Evolutionary conservation across 2,329 filamentous ascomycete genomes (phyloP).

Genomic region (Metarhizium rileyi): DNA sequence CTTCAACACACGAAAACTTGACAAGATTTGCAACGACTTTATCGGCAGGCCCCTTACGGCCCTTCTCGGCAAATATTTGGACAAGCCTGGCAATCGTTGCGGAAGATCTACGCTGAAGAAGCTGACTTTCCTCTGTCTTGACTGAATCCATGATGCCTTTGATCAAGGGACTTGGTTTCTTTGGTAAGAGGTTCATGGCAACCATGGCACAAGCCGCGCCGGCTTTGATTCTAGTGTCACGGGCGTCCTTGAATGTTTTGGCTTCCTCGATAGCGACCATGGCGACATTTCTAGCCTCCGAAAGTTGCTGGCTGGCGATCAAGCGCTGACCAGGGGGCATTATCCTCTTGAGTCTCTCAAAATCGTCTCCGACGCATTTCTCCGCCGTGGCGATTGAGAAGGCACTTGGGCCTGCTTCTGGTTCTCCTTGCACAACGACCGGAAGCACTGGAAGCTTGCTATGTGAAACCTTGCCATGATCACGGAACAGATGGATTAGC

Average conservation of each 20-base stretch:
- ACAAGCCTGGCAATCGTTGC: constrained; percentile 76
- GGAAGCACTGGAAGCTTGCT: constrained; percentile 71
- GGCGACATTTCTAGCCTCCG: constrained; percentile 65
- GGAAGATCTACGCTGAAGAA: constrained; percentile 79
- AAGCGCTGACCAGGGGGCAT: constrained; percentile 82
- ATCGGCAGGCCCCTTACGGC: constrained; percentile 77
- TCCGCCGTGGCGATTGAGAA: constrained; percentile 86
- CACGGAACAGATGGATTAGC: constrained; percentile 81
- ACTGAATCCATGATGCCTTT: constrained; percentile 98
- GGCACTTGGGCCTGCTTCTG: constrained; percentile 81
- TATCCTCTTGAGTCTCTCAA: constrained; percentile 77
- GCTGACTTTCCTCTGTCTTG: constrained; percentile 85
- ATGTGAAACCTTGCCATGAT: constrained; percentile 72
- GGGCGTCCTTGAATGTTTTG: constrained; percentile 64
- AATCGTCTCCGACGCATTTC: constrained; percentile 77
- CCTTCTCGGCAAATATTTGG: constrained; percentile 71
- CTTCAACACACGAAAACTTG: constrained; percentile 96
- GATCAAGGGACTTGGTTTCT: constrained; percentile 87
- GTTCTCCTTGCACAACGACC: constrained; percentile 87
- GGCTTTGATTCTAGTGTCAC: constrained; percentile 79
- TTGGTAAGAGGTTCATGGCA: constrained; percentile 77
- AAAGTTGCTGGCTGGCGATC: constrained; percentile 68
- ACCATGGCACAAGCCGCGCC: constrained; percentile 82
- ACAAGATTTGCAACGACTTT: constrained; percentile 93
- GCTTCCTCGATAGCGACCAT: constrained; percentile 69